phyloP scores from a whole-genome alignment of 768 basidiomycete genomes.

The Lepiota brunneoincarnata region DNA sequence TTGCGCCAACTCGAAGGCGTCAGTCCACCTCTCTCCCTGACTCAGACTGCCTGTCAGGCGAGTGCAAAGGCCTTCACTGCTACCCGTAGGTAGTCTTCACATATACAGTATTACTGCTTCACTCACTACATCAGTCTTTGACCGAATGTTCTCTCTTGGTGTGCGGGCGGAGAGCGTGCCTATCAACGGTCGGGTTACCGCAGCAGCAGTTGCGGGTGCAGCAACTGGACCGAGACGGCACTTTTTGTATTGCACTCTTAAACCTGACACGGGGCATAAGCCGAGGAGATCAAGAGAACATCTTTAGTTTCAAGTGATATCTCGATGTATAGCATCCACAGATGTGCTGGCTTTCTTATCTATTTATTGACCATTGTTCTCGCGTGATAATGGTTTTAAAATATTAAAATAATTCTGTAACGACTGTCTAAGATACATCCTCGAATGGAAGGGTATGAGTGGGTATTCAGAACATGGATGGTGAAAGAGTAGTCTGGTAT shows the following conservation, averaged over 20 bases:
- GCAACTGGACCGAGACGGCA: slow-evolving; percentile 75
- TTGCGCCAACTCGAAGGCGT: slow-evolving; percentile 88
- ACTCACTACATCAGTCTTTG: slow-evolving; percentile 58
- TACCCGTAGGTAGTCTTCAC: slow-evolving; percentile 52
- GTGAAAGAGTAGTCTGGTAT: slow-evolving; percentile 6
- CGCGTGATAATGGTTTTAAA: background rate
- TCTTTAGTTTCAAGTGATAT: background rate
- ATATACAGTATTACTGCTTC: slow-evolving; percentile 6
- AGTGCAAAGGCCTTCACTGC: slow-evolving; percentile 89
- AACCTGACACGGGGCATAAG: slow-evolving; percentile 53
- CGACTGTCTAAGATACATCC: slow-evolving; percentile 9
- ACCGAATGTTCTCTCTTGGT: slow-evolving; percentile 86
- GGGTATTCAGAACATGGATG: slow-evolving; percentile 11
- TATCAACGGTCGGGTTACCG: slow-evolving; percentile 59
- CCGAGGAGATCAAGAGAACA: slow-evolving; percentile 24
- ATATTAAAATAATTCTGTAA: slow-evolving; percentile 1
- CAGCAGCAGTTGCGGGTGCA: slow-evolving; percentile 60
- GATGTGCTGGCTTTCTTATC: background rate
- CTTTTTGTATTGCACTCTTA: slow-evolving; percentile 80
- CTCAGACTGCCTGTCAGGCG: slow-evolving; percentile 84
- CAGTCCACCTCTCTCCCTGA: slow-evolving; percentile 82
- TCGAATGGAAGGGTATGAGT: slow-evolving; percentile 5
- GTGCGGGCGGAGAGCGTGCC: slow-evolving; percentile 71
- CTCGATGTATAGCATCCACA: no score
- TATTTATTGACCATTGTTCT: background rate